Conservation (phyloP, 805 yeast species). For the Cyberlindnera samutprakarnensis region DNA sequence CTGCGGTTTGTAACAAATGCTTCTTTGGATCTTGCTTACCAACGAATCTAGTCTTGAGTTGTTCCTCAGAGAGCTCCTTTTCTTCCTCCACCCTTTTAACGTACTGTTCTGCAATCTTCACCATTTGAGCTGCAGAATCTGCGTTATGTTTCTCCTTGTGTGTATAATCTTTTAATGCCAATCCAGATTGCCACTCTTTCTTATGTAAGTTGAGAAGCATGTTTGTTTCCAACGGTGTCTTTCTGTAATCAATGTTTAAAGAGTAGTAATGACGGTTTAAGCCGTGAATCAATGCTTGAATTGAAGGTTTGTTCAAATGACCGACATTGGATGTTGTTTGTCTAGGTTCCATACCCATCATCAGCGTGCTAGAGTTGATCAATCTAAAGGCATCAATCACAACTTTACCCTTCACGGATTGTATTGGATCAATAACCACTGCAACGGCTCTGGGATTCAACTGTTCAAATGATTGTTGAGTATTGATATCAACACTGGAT, state of each 20-base stretch:
- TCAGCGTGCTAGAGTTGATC: constrained; percentile 76
- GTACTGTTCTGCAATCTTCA: constrained; percentile 83
- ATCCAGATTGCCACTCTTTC: constrained; percentile 92
- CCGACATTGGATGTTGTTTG: constrained; percentile 96
- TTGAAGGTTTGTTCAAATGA: constrained; percentile 89
- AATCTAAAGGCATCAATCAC: constrained; percentile 98
- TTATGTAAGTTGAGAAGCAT: constrained; percentile 93
- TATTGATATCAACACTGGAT: constrained; percentile 93
- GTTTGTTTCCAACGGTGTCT: constrained; percentile 84
- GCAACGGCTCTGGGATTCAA: constrained; percentile 95
- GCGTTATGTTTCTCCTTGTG: constrained; percentile 71
- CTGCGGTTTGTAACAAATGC: constrained; percentile 87
- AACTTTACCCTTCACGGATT: constrained; percentile 96
- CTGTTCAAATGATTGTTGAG: constrained; percentile 97
- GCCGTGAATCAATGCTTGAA: constrained; percentile 95
- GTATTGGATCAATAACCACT: constrained; percentile 97
- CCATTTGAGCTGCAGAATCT: constrained; percentile 69
- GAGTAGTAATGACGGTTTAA: constrained; percentile 95
- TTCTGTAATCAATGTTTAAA: constrained; percentile 87
- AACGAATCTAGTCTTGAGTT: constrained; percentile 89
- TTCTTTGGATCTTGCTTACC: constrained; percentile 99
- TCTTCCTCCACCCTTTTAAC: constrained; percentile 90
- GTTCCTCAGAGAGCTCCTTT: constrained; percentile 78
- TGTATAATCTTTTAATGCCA: constrained; percentile 71
- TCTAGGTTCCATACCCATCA: constrained; percentile 97